These are phyloP conservation scores for Saccharomycopsis fermentans DNA, from an alignment of 805 yeast genomes.

Conservation along the genomic window DNA sequence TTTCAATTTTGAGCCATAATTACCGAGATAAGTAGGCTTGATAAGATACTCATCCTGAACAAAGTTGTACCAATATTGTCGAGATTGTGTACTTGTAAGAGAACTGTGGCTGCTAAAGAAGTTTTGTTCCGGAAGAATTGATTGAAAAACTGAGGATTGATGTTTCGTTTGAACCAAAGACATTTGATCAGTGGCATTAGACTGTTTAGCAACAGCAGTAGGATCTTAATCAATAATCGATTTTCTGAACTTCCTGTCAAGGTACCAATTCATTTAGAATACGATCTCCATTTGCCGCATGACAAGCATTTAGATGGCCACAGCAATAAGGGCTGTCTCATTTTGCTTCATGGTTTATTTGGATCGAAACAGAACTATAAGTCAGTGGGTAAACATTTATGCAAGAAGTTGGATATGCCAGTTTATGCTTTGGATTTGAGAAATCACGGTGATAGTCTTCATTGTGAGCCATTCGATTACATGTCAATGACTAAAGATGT, in stretches of 20 bases:
- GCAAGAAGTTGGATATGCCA: conserved; percentile 25
- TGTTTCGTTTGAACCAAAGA: background rate
- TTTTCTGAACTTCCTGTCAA: conserved; percentile 1
- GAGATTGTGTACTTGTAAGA: too few relatives aligned
- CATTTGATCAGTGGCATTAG: background rate
- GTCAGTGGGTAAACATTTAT: conserved; percentile 29
- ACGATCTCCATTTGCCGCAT: conserved; percentile 7
- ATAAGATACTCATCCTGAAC: too few relatives aligned
- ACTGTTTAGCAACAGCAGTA: background rate
- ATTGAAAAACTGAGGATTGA: too few relatives aligned
- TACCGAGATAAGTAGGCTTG: background rate
- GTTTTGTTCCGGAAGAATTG: too few relatives aligned
- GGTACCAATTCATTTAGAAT: conserved; percentile 14
- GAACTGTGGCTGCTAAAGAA: too few relatives aligned
- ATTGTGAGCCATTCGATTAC: conserved; percentile 36
- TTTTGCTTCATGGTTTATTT: conserved; percentile 46
- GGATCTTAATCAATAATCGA: background rate
- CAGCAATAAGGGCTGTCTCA: conserved; percentile 26
- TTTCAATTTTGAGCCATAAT: background rate
- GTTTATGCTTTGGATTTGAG: conserved; percentile 41
- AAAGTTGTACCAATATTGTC: too few relatives aligned
- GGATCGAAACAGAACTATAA: conserved; percentile 39
- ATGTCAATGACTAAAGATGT: conserved; percentile 35
- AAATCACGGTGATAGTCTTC: conserved; percentile 44
- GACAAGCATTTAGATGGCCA: background rate